Evolutionary conservation across 257 asterid species (phyloP), one percentile per base, ranked within the genome.

Genomic region (Ilex aquifolium): DNA sequence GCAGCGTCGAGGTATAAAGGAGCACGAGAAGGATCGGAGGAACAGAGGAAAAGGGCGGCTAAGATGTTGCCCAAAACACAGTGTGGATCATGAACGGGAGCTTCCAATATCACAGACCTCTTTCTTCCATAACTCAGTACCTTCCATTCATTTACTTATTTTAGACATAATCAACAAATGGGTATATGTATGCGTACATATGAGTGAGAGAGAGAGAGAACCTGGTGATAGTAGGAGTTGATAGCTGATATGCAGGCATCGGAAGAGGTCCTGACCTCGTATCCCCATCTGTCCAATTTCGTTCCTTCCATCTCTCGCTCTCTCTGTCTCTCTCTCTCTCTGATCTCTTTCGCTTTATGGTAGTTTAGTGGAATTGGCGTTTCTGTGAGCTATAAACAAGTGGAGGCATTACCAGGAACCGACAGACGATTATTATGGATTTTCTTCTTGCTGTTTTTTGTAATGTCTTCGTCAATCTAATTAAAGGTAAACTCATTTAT

Each of bases 21-120:
- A 67, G 82, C 84, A 50, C 75, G 80, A 44, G 96, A 69, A 68
- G 80, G 67, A 76, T 79, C 83, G 15, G 64, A 21, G 44, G 90
- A 87, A 50, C 62, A 68, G 71, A 92, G 90, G 59, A 62, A 89
- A 73, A 75, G 86, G 15, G 97, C 96, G 10, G 91, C 94, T 80
- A 92, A 81, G 73, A 89, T 81, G 69, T 89, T 92, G 55, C 82
- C 97, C 64, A 89, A 82, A 72, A 92, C 99, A 64, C 99, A 92
- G 31, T 58, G 62, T 17, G 97, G 95, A 78, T 92, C 97, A 67
- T 81, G 77, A 64, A 70, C 76, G 44, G 97, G 88, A 76, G 99
- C 99, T 64, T 81, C 91, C 73, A 92, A 55, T 69, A 92, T 92
- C n/a, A 89, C 91, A 16, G 75, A 67, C 80, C 96, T 79, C 36